Base-by-base conservation (phyloP, 1,139 yeast species). In the Saccharomycopsis hybrid region DNA sequence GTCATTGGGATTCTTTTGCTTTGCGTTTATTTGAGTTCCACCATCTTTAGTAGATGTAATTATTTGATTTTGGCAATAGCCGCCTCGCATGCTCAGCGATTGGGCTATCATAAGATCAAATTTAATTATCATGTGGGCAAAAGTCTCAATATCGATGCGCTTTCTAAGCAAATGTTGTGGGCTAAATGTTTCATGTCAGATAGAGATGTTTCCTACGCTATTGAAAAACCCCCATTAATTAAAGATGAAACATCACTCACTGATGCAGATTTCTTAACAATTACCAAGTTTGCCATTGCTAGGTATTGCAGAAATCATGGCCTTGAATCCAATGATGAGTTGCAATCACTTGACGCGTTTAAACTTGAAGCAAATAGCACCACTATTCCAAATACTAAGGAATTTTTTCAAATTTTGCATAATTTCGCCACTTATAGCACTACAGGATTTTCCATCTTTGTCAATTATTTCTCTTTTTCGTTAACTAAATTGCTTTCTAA, bases 131-230 rank as follows among this genome's bases (percentile, higher is more conserved):
- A 24, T 2, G 27, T 8, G 13, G 44, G 29, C 9, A 31, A 46
- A 7, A 37, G 37, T 4, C 35, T 38, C 28, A 50, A 42, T 24
- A 5, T n/a, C 37, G 41, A 41, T 13, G 38, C 18, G 3, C 30
- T 52, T 13, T 31, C 39, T 11, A 32, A 35, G 3, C 31, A 36
- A 4, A 24, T 43, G 29, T 25, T 49, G 5, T 52, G 52, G 52
- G 28, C 43, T 13, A 49, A 40, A n/a, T 52, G 54, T 29, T 44
- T 42, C 39, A 43, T 49, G 37, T 37, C 25, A 25, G 54, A 52
- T 35, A 45, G 40, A 35, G 46, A 43, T n/a, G 36, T 49, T 4
- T 32, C 47, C 3, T 30, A 18, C 5, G 27, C 44, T 3, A 38
- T 52, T 13, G 54, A 52, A 18, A 41, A 45, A 18, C 45, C 49